A percentile compares a stretch with the other conserved stretches of the same genome.
Conservation (phyloP, 148 eudicot species). For the Talinum fruticosum region DNA sequence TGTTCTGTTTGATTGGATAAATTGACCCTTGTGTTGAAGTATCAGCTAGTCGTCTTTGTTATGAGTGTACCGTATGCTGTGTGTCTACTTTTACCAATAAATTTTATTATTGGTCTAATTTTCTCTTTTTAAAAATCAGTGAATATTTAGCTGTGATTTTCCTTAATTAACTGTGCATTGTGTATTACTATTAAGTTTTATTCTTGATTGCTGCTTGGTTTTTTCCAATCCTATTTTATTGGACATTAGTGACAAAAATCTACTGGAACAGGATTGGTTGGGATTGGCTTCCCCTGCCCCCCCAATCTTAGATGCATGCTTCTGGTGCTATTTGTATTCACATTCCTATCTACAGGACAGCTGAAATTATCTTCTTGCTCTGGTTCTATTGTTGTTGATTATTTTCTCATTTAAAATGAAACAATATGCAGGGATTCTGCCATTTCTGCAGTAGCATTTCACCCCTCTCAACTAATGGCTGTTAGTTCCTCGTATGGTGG, state of each 20-base stretch:
- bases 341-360: neutral
- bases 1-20: neutral
- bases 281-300: neutral
- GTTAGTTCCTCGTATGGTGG: conserved; percentile 81
- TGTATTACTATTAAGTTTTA: too few species aligned
- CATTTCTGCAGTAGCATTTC: conserved; percentile 72
- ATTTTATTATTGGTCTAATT: neutral
- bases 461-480: conserved; percentile 62
- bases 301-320: neutral
- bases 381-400: neutral
- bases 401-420: neutral
- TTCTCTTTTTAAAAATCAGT: neutral
- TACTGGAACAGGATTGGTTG: neutral
- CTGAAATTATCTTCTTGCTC: neutral
- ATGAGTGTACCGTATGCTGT: neutral
- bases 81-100: neutral
- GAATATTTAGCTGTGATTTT: neutral
- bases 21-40: neutral
- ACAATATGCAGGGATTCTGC: conserved; percentile 58
- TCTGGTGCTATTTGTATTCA: neutral
- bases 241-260: neutral
- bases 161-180: neutral
- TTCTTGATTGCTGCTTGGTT: too few species aligned
- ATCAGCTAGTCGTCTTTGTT: neutral
- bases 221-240: too few species aligned